Base-by-base conservation (phyloP, 257 asterid genomes). In the Perilla frutescens region DNA sequence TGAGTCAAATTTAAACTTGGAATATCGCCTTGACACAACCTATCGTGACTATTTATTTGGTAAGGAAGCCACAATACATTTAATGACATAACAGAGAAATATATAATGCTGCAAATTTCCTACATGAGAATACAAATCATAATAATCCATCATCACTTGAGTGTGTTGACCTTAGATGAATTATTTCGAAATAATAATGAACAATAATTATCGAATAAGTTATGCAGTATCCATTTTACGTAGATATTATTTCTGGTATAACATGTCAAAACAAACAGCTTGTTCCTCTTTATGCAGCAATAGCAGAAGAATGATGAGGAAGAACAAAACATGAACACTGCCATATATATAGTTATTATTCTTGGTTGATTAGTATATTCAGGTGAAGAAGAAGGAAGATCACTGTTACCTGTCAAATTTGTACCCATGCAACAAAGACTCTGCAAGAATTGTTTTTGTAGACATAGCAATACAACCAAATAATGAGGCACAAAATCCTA, bases 401-500 rank as follows among this genome's bases (percentile, higher is more conserved):
- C 67, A 65, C 36, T 1, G 4, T 68, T 78, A 90, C 96, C 97
- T 89, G 71, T 91, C 94, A 68, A 91, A 91, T 75, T 91, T 91
- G 86, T 85, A 89, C 1, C 94, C 96, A 62, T 87, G 94, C 79
- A 91, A 77, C 72, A 89, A 70, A 58, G 96, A 91, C 77, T 91
- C 96, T 0, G 97, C 96, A 66, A 91, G 88, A 80, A 91, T 91
- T 36, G 96, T 91, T 76, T 91, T 91, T 39, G 96, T 91, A 57
- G 92, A 91, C 6, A 96, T 91, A 75, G 94, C 96, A 61, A 89
- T 63, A 63, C 96, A 91, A 55, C 97, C 97, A 76, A 89, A 85
- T 48, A 91, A 83, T 47, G 97, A 96, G 75, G 96, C 96, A 61
- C 87, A 91, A 76, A 91, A 91, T 0, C 96, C 96, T 13, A 83